Base-by-base conservation (phyloP, 192 early-diverging fungal species). In the Linnemannia schmuckeri region DNA sequence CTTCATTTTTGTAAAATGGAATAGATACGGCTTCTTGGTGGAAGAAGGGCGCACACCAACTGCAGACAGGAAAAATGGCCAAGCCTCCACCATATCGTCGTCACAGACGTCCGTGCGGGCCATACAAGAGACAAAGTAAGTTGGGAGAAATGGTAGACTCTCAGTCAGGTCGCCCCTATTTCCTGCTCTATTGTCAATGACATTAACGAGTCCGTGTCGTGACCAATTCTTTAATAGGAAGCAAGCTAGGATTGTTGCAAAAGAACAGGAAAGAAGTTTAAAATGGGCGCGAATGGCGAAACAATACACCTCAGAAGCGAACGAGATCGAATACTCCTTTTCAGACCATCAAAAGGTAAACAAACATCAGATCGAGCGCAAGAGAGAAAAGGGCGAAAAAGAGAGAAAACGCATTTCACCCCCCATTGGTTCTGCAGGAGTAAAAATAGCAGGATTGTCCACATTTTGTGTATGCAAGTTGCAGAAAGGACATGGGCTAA, bases 21-120 rank as follows among this genome's bases (percentile, higher is more conserved):
- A 3, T 49, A 87, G 85, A 75, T 87, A 87, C 71, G 85, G 85
- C 7, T 87, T 87, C 72, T 55, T 88, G 61, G 87, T 88, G 9
- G 80, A 82, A 27, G 87, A 88, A 66, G 87, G 81, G 15, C 68
- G 87, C 27, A 88, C 81, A 63, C 87, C 87, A 9, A 77, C 73
- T 49, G 72, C 78, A 37, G 87, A 88, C 40, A 86, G 47, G 61
- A 81, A 74, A 47, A 66, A 61, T 54, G 74, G 70, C 17, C 37
- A 49, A 33, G n/a, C 54, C 24, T 76, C 73, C 1, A 54, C 74
- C 18, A 37, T 69, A 8, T 85, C 83, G 13, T 73, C 79, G 6
- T 77, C 83, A 24, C 74, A 52, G 22, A 68, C 71, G 75, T 73
- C 79, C 12, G 78, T 80, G 75, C 73, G 74, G 10, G 22, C 55